Conservation (phyloP, 2,329 filamentous ascomycete species). For the Fusarium illudens region DNA sequence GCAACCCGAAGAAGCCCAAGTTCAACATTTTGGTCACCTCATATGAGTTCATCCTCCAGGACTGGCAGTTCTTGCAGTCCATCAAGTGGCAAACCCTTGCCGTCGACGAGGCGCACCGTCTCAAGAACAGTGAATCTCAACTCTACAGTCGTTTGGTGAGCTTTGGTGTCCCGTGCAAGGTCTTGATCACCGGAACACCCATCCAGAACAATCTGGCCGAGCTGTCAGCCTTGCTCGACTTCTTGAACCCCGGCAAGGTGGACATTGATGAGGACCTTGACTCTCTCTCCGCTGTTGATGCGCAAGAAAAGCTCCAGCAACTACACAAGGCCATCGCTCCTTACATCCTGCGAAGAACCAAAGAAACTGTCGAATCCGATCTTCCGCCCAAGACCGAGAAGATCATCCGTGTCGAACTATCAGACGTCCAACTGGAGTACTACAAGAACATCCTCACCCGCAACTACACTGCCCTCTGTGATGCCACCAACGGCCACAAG, state of each 20-base stretch:
- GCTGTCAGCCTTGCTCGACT: constrained; percentile 91
- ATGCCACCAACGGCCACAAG: constrained; percentile 89
- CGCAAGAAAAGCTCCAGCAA: constrained; percentile 85
- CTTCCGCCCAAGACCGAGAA: constrained; percentile 97
- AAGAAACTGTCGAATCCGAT: constrained; percentile 97
- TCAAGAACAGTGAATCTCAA: constrained; percentile 97
- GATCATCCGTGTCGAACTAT: constrained; percentile 96
- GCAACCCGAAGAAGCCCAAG: constrained; percentile 87
- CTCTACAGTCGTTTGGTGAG: constrained; percentile 85
- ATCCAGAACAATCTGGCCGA: constrained; percentile 98
- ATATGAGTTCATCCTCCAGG: constrained; percentile 93
- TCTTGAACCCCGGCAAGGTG: constrained; percentile 94
- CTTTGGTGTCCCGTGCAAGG: constrained; percentile 86
- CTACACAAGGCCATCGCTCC: constrained; percentile 89
- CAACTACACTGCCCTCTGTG: constrained; percentile 93
- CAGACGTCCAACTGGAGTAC: constrained; percentile 95
- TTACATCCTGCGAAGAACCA: constrained; percentile 94
- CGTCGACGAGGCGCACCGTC: constrained; percentile 93
- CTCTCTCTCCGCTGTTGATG: constrained; percentile 76
- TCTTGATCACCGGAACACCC: constrained; percentile 95
- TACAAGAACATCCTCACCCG: constrained; percentile 99
- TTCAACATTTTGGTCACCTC: constrained; percentile 99
- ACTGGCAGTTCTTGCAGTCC: constrained; percentile 82
- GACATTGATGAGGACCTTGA: constrained; percentile 93
- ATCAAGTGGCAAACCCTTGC: constrained; percentile 98